Base-by-base conservation (phyloP, 1,284 basidiomycete species). In the Tilletia indica region DNA sequence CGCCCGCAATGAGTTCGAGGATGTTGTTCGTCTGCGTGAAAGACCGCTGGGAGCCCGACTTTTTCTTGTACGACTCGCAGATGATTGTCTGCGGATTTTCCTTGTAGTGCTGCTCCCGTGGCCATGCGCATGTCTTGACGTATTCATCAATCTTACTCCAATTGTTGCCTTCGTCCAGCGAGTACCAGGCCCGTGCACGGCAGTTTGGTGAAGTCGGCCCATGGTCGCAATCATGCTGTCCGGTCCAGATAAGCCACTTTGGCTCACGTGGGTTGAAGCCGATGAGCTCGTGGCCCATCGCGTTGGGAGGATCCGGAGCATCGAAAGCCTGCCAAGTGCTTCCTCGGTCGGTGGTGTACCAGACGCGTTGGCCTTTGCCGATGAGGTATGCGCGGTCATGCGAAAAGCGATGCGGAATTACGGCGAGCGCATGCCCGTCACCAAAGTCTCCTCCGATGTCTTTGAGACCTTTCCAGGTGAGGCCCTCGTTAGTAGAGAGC, bases 401-500 rank as follows among this genome's bases (percentile, higher is more conserved):
- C 47, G 89, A 86, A 85, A 92, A 92, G 45, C 88, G 86, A 86
- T 99, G 95, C 86, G 95, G 91, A 78, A 91, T 91, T 86, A 98
- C 91, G 0, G 89, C 90, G 49, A 97, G 86, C 86, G 96, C 93
- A 3, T 87, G 88, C 2, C 45, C 66, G 49, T 68, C 36, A 2
- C 68, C 51, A 21, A 8, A 16, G n/a, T 49, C 68, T 8, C 47
- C 68, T 4, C 51, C 68, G 36, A 54, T 19, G 48, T 67, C 58
- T 56, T 71, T 31, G 48, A 81, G 76, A 76, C 90, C 90, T 68
- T 88, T 88, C 95, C 95, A 99, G 0, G 90, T 91, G 84, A 93
- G 94, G 0, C 96, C 96, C 84, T 99, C 95, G 83, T 95, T 97
- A 80, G 89, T 89, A 0, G 94, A 97, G 86, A 97, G 93, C 92